A percentile compares a stretch with the other conserved stretches of the same genome.
Evolutionary conservation across 2,329 filamentous ascomycete genomes (phyloP).

Genomic region (Exophiala oligosperma): DNA sequence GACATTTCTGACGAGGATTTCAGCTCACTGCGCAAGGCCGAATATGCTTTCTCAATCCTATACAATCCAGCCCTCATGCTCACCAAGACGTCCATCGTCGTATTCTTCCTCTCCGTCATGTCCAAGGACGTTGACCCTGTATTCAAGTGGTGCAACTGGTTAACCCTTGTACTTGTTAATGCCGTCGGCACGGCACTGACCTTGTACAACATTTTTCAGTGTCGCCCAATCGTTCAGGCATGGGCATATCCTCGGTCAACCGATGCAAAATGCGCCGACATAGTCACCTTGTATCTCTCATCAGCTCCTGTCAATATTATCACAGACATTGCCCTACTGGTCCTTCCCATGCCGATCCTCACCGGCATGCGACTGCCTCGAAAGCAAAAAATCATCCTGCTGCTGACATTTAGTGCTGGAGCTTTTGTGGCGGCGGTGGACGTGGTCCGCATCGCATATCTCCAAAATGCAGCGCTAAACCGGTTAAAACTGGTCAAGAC

Average conservation of each 20-base stretch:
- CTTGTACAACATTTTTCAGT: constrained; percentile 85
- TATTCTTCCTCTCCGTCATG: constrained; percentile 79
- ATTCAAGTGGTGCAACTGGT: constrained; percentile 79
- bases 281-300: constrained; percentile 64
- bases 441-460: constrained; percentile 84
- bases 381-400: constrained; percentile 83
- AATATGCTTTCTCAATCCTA: constrained; percentile 62
- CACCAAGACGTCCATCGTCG: constrained; percentile 86
- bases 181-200: constrained; percentile 75
- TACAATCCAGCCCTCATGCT: constrained; percentile 42
- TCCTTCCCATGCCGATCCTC: constrained; percentile 83
- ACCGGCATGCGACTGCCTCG: constrained; percentile 80
- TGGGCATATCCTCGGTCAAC: constrained; percentile 55
- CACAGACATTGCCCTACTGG: constrained; percentile 83
- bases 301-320: constrained; percentile 90
- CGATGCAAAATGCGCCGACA: constrained; percentile 57
- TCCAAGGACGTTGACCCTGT: constrained; percentile 71
- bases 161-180: constrained; percentile 75
- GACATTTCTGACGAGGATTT: constrained; percentile 37
- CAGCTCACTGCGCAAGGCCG: constrained; percentile 45
- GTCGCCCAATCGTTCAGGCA: constrained; percentile 69
- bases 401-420: constrained; percentile 82
- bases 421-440: constrained; percentile 87
- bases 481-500: constrained; percentile 44
- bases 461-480: constrained; percentile 67